Percentiles rank a stretch among this genome's conserved stretches.
Evolutionary conservation across 2,329 filamentous ascomycete genomes (phyloP).

Genomic region (Myriosclerotinia duriaeana): DNA sequence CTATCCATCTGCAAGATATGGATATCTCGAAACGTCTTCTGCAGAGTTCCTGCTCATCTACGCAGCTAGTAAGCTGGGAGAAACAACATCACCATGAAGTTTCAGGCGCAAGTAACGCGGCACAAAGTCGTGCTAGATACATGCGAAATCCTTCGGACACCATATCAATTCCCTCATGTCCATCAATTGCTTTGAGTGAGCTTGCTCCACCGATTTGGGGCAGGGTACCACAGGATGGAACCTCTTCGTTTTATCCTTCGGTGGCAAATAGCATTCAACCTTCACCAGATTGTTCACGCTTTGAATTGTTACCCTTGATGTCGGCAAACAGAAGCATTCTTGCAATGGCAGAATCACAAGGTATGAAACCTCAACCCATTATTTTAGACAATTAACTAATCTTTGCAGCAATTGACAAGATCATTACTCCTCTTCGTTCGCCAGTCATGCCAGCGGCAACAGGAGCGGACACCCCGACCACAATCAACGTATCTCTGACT

Average conservation of each 20-base stretch:
- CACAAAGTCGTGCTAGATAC: slow-evolving; percentile 27
- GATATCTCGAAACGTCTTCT: slow-evolving; percentile 36
- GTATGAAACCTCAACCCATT: slow-evolving; percentile 7
- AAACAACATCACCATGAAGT: slow-evolving; percentile 25
- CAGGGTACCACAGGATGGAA: slow-evolving; percentile 26
- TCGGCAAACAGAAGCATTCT: slow-evolving; percentile 23
- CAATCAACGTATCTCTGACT: slow-evolving; percentile 26
- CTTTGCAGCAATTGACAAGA: neutral
- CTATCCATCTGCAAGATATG: slow-evolving; percentile 38
- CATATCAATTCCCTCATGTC: slow-evolving; percentile 18
- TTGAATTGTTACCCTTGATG: slow-evolving; percentile 29
- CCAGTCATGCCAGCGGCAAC: neutral
- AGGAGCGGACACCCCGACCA: slow-evolving; percentile 19
- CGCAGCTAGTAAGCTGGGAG: slow-evolving; percentile 32
- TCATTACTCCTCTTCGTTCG: neutral
- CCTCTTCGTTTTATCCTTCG: slow-evolving; percentile 35
- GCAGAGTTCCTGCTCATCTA: slow-evolving; percentile 33
- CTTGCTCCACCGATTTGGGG: slow-evolving; percentile 33
- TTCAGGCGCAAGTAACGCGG: slow-evolving; percentile 29
- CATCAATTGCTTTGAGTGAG: slow-evolving; percentile 29
- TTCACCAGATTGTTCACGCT: slow-evolving; percentile 33
- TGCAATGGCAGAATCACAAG: slow-evolving; percentile 16
- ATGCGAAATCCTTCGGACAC: slow-evolving; percentile 33
- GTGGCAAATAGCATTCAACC: slow-evolving; percentile 30
- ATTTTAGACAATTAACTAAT: neutral